Evolutionary conservation across 257 asterid genomes (phyloP), one percentile per base, ranked within the genome.

Genomic region (Plantago elongata): DNA sequence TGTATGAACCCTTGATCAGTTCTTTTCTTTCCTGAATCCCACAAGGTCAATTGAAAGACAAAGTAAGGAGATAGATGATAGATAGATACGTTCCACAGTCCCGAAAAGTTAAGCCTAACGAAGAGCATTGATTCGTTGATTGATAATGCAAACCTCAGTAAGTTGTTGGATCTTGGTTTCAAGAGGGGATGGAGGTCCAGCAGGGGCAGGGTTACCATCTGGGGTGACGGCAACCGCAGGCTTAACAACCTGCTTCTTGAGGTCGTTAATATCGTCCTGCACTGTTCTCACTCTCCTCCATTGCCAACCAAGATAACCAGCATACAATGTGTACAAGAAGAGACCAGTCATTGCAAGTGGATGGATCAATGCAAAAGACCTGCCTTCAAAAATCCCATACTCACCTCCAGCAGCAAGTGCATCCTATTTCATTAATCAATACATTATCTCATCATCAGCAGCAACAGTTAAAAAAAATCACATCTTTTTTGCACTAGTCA

Each of bases 241-340:
- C 3, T 34, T 34, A 34, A 34, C 40, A 34, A 86, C 74, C 70
- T 84, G 83, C 80, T 85, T 93, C 78, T 93, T 93, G 3, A 93
- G 85, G 75, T 82, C 86, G 37, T 58, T 82, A 47, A 93, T 83
- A 75, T 93, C 99, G 0, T 77, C 75, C 56, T 93, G 99, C 9
- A 74, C 46, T 0, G 96, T 93, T 13, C 99, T 84, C 5, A 92
- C 93, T 46, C 97, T 79, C 80, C 99, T 69, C 99, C 96, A 89
- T 77, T 92, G 99, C 97, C 96, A 92, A 13, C 99, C 99, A 67
- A 89, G 95, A 51, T 89, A 92, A 5, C 97, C 99, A 38, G 99
- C 84, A 62, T 89, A 89, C 73, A 87, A 55, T 2, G 97, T 89
- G 78, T 80, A 84, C 9, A 73, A 17, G 66, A 92, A 92, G 51